Conservation (phyloP, 1,284 basidiomycete species). For the Cryptococcus sp. region DNA sequence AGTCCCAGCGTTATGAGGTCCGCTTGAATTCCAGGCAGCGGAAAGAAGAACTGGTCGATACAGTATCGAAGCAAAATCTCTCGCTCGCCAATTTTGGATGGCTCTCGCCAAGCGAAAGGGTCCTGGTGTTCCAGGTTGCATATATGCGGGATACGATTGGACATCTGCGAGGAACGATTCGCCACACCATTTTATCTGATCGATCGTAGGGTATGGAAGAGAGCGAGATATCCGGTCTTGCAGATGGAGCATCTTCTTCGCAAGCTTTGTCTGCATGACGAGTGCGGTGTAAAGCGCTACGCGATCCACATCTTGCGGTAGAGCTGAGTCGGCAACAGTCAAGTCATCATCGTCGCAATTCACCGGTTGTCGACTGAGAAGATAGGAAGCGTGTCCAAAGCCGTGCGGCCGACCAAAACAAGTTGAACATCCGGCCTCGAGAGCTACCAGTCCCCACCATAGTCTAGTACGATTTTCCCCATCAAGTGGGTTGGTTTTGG, state of each 20-base stretch:
- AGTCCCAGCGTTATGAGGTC: slow-evolving; percentile 13
- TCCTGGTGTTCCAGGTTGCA: slow-evolving; percentile 13
- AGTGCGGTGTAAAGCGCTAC: slow-evolving; percentile 28
- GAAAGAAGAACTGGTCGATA: slow-evolving; percentile 31
- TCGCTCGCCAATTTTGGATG: slow-evolving; percentile 23
- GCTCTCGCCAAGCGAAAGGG: slow-evolving; percentile 16
- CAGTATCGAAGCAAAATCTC: slow-evolving; percentile 27
- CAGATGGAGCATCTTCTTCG: slow-evolving; percentile 17
- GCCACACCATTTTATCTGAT: slow-evolving; percentile 25
- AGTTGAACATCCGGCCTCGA: slow-evolving; percentile 30
- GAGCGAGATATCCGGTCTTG: slow-evolving; percentile 24
- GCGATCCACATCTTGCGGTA: slow-evolving; percentile 11
- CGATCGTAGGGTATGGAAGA: slow-evolving; percentile 20
- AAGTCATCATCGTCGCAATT: slow-evolving; percentile 32
- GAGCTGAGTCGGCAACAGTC: slow-evolving; percentile 16
- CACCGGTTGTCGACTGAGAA: slow-evolving; percentile 16
- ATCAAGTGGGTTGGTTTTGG: slow-evolving; percentile 14
- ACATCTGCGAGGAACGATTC: slow-evolving; percentile 16
- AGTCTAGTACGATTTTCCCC: slow-evolving; percentile 23
- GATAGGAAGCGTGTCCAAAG: slow-evolving; percentile 12
- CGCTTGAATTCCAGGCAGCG: slow-evolving; percentile 27
- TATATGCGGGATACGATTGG: slow-evolving; percentile 13
- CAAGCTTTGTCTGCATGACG: slow-evolving; percentile 25
- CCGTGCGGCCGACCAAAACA: slow-evolving; percentile 31
- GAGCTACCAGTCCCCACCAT: slow-evolving; percentile 29